phyloP scores from a whole-genome alignment of 2,329 filamentous ascomycete genomes.

The Colletotrichum nymphaeae region DNA sequence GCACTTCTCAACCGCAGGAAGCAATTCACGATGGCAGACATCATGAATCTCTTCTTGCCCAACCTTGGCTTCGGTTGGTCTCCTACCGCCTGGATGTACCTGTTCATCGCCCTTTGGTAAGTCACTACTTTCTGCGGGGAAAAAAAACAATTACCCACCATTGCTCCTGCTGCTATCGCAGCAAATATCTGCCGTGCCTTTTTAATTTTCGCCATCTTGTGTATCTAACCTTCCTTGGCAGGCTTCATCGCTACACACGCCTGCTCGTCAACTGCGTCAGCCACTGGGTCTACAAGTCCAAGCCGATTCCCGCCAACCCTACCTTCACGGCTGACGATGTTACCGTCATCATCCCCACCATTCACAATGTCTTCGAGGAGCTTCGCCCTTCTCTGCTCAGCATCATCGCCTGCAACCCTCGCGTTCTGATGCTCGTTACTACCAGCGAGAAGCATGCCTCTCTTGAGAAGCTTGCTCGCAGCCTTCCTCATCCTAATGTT shows the following conservation, averaged over 20 bases:
- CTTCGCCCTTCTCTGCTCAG: conserved; percentile 84
- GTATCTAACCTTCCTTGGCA: conserved; percentile 50
- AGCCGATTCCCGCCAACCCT: conserved; percentile 85
- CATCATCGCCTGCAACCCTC: conserved; percentile 76
- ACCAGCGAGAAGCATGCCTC: conserved; percentile 82
- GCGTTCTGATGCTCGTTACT: conserved; percentile 86
- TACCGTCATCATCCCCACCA: conserved; percentile 93
- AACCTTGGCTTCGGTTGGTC: conserved; percentile 34
- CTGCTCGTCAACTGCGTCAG: conserved; percentile 86
- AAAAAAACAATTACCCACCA: not conserved
- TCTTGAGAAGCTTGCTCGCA: conserved; percentile 74
- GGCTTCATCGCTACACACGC: conserved; percentile 88
- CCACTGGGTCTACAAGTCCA: conserved; percentile 88
- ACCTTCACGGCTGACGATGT: conserved; percentile 84
- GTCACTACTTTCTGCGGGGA: conserved; percentile 36
- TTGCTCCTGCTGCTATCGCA: not conserved
- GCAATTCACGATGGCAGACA: conserved; percentile 15
- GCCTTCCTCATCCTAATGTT: conserved; percentile 70
- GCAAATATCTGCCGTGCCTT: not conserved
- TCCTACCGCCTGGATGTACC: conserved; percentile 34
- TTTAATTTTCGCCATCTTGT: not conserved
- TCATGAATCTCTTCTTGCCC: conserved; percentile 34
- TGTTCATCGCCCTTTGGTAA: conserved; percentile 56
- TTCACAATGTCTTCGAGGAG: conserved; percentile 88
- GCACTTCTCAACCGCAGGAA: not conserved